Evolutionary conservation across 2,329 filamentous ascomycete genomes (phyloP).

Genomic region (Phaeosphaeriaceae sp.): DNA sequence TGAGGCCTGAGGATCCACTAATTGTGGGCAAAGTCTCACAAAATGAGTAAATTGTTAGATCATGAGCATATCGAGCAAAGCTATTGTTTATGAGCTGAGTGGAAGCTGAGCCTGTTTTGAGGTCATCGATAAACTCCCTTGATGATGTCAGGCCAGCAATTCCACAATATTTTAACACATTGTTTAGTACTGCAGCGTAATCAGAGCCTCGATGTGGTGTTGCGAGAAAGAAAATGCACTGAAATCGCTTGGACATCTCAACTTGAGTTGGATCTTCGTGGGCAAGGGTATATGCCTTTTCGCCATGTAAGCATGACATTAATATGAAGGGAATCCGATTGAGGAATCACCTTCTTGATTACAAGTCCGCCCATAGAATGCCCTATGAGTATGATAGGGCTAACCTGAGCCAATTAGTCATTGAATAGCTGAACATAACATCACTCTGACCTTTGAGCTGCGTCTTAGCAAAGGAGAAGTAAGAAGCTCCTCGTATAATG

Average conservation of each 20-base stretch:
- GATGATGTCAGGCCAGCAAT: not conserved
- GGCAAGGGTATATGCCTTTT: slow-evolving; percentile 4
- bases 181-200: slow-evolving; percentile 1
- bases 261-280: not conserved
- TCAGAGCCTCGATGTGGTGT: slow-evolving; percentile 10
- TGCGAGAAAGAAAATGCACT: slow-evolving; percentile 5
- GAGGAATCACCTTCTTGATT: slow-evolving; percentile 1
- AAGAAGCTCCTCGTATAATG: slow-evolving; percentile 1
- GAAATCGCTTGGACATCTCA: not conserved
- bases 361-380: slow-evolving; percentile 9
- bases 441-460: not conserved
- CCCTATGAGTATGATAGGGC: slow-evolving; percentile 7
- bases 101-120: not conserved
- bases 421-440: not conserved
- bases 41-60: slow-evolving; percentile 1
- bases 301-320: not conserved
- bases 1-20: not conserved
- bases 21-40: slow-evolving; percentile 1
- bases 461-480: slow-evolving; percentile 1
- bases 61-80: not conserved
- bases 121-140: not conserved
- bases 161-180: not conserved
- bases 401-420: not conserved
- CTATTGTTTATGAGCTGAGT: not conserved
- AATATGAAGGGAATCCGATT: not conserved